Conservation (phyloP, 306 rosid species). For the Cucurbita ficifolia region DNA sequence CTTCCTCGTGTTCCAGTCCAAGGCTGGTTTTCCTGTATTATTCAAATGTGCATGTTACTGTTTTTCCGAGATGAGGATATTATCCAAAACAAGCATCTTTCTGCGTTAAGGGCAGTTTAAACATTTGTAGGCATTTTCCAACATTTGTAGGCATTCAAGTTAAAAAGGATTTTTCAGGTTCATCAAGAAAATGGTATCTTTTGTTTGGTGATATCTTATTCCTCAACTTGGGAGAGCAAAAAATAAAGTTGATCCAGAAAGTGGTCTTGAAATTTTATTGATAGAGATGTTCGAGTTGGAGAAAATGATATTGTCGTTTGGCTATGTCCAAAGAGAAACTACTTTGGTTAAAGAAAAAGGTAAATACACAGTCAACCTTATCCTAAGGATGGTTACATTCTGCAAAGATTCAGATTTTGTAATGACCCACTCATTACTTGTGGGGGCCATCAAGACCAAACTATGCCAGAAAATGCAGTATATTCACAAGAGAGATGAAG, state of each 20-base stretch:
- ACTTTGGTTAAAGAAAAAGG: not conserved
- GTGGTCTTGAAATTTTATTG: not conserved
- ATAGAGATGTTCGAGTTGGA: not conserved
- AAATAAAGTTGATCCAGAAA: not conserved
- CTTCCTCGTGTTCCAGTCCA: conserved; percentile 93
- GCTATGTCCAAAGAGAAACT: not conserved
- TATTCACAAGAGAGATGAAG: not conserved
- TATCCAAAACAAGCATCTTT: not conserved
- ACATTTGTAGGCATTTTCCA: not conserved
- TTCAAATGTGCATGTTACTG: not conserved
- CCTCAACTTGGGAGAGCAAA: not conserved
- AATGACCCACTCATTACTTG: not conserved
- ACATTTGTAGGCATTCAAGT: too few species aligned
- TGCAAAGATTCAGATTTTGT: not conserved
- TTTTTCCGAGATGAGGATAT: not conserved
- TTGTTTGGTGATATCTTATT: not conserved
- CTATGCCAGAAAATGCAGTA: not conserved
- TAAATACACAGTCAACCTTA: not conserved
- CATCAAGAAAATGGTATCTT: not conserved
- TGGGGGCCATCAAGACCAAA: conserved; percentile 9
- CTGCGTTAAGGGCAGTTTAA: not conserved
- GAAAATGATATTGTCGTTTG: not conserved
- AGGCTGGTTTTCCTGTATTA: conserved; percentile 67
- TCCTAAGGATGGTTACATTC: not conserved
- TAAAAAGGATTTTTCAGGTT: not conserved